Evolutionary conservation across 1,284 basidiomycete species (phyloP), one percentile per base, ranked within the genome.

Genomic region (Thecaphora thlaspeos): DNA sequence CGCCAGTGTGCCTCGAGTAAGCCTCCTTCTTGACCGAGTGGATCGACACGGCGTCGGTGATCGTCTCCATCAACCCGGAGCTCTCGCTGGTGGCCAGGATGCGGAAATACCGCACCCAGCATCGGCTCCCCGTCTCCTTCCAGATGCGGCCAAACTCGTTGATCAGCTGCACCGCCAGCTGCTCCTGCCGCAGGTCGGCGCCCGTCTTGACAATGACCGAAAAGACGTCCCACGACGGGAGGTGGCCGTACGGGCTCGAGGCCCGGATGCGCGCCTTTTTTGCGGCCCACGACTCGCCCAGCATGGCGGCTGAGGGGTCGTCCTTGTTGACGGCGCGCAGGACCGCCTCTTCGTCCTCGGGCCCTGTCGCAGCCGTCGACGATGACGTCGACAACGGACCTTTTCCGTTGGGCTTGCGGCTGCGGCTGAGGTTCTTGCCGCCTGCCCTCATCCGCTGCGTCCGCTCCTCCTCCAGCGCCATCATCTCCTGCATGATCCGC

Each of bases 1-100:
- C 68, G 1, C 89, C 85, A 18, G 94, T 81, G 55, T 91, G 83
- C 54, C 90, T 84, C 2, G 91, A 90, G 79, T 98, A 98, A 74
- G 96, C 92, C 3, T 91, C 89, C 80, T 98, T 99, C 82, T 98
- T 98, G 79, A 99, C 95, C 10, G 94, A 97, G 78, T 99, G 95
- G 69, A 99, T 91, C 14, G 92, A 96, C 2, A 98, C 90, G 1
- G 94, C 90, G 71, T 99, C 95, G 7, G 90, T 94, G 53, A 78
- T 73, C 4, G 75, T 77, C 61, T 77, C 75, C 66, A 77, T 77
- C 48, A 99, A 80, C 11, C 94, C 95, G 18, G 92, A 95, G 10
- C 85, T 86, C 57, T 90, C 90, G 21, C 91, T 91, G 2, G 93
- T 96, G 61, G 97, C 95, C 46, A 97, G 81, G 56, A 99, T 98